Evolutionary conservation across 106 monocot genomes (phyloP).

Genomic region (Dendrobium chrysotoxum): DNA sequence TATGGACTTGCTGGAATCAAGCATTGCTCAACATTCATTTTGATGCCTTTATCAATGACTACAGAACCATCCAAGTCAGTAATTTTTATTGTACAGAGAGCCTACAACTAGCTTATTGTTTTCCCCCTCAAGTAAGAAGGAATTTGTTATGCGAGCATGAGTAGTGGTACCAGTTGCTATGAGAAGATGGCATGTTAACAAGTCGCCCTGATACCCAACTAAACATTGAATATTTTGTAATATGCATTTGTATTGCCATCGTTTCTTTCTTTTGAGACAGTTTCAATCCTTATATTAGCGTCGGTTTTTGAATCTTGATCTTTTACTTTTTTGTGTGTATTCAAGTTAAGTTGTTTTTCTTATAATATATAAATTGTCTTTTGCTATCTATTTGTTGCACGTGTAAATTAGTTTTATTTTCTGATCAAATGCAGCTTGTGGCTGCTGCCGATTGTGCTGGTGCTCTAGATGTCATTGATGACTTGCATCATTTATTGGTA

Average conservation of each 20-base stretch:
- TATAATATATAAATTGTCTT: not conserved
- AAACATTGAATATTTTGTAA: not conserved
- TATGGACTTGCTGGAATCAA: not conserved
- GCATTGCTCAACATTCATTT: not conserved
- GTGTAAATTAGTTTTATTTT: conserved; percentile 13
- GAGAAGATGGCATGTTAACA: not conserved
- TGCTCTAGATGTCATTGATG: conserved; percentile 93
- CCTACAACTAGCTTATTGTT: not conserved
- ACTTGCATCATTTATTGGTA: conserved; percentile 91
- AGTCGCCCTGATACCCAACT: not conserved
- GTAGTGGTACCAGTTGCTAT: not conserved
- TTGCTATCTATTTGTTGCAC: not conserved
- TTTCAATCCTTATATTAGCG: not conserved
- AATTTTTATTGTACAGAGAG: not conserved
- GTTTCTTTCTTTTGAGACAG: not conserved
- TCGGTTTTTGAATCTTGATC: not conserved
- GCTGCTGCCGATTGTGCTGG: conserved; percentile 93
- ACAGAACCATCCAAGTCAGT: not conserved
- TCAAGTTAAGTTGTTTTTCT: not conserved
- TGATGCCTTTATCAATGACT: not conserved
- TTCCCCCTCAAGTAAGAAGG: not conserved
- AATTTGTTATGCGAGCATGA: not conserved
- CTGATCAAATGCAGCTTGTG: conserved; percentile 59
- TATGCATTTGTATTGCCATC: not conserved
- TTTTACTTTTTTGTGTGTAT: not conserved